Base-by-base conservation (phyloP, 352 stramenopile genomes). In the Stramenopiles sp. region DNA sequence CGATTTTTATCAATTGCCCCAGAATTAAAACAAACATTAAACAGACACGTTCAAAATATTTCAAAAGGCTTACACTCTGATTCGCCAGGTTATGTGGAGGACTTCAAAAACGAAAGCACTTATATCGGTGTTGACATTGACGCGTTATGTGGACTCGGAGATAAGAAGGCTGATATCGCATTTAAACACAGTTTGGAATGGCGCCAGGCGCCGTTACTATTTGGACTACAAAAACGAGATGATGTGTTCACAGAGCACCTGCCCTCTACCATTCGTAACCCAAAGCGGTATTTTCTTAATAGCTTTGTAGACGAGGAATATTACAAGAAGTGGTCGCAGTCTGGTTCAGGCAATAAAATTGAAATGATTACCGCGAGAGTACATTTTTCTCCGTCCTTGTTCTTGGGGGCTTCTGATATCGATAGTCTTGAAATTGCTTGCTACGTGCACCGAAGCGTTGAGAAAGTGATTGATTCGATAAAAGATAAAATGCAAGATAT, bases 51-150 rank as follows among this genome's bases (percentile, higher is more conserved):
- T 22, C 55, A 71, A 27, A 22, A 27, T 71, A 27, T 71, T 22
- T 71, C 27, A 27, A 22, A 71, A 71, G 55, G 27, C 55, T n/a
- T n/a, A n/a, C n/a, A n/a, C n/a, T n/a, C n/a, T n/a, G n/a, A n/a
- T n/a, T n/a, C n/a, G n/a, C n/a, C n/a, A n/a, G n/a, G n/a, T n/a
- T n/a, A n/a, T n/a, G n/a, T n/a, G n/a, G n/a, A n/a, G n/a, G n/a
- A n/a, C n/a, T n/a, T n/a, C n/a, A n/a, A n/a, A n/a, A n/a, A n/a
- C n/a, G n/a, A n/a, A n/a, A n/a, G n/a, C n/a, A n/a, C n/a, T n/a
- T n/a, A n/a, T n/a, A n/a, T n/a, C n/a, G n/a, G n/a, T 71, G 55
- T 71, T 25, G 55, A 71, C 27, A 71, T 71, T 71, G 55, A 71
- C 22, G 27, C 27, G 55, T 71, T 71, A 71, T 22, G 55, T 25